Evolutionary conservation across 805 yeast genomes (phyloP).

Genomic region (Zygosaccharomyces bailii): DNA sequence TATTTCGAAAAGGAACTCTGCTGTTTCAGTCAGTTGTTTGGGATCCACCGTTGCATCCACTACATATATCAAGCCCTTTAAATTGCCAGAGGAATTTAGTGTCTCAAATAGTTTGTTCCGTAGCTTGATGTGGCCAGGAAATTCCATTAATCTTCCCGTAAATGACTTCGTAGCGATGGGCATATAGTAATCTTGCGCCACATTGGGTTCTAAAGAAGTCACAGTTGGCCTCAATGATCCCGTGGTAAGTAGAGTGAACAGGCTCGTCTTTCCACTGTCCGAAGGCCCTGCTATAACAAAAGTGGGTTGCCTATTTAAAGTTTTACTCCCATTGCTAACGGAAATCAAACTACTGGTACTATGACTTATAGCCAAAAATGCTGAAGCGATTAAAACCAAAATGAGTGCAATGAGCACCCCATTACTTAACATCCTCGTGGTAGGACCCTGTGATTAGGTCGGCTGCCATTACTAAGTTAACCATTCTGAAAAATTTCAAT

Average conservation of each 20-base stretch:
- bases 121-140: slow-evolving; percentile 86
- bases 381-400: slow-evolving; percentile 20
- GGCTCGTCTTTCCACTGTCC: slow-evolving; percentile 62
- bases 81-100: slow-evolving; percentile 41
- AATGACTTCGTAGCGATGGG: slow-evolving; percentile 40
- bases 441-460: neutral
- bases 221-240: slow-evolving; percentile 40
- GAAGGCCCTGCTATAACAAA: slow-evolving; percentile 63
- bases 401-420: slow-evolving; percentile 19
- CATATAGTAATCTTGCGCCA: slow-evolving; percentile 37
- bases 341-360: slow-evolving; percentile 18
- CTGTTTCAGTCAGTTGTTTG: slow-evolving; percentile 48
- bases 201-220: slow-evolving; percentile 50
- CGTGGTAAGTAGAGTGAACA: slow-evolving; percentile 41
- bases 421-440: slow-evolving; percentile 14
- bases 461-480: neutral
- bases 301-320: slow-evolving; percentile 42
- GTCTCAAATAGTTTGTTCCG: slow-evolving; percentile 51
- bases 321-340: slow-evolving; percentile 11
- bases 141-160: slow-evolving; percentile 59
- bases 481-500: slow-evolving; percentile 15
- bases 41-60: slow-evolving; percentile 69
- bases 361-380: slow-evolving; percentile 19
- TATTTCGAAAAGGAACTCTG: slow-evolving; percentile 56
- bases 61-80: slow-evolving; percentile 69